Conservation (phyloP, 768 basidiomycete genomes). For the Scleroderma citrinum region DNA sequence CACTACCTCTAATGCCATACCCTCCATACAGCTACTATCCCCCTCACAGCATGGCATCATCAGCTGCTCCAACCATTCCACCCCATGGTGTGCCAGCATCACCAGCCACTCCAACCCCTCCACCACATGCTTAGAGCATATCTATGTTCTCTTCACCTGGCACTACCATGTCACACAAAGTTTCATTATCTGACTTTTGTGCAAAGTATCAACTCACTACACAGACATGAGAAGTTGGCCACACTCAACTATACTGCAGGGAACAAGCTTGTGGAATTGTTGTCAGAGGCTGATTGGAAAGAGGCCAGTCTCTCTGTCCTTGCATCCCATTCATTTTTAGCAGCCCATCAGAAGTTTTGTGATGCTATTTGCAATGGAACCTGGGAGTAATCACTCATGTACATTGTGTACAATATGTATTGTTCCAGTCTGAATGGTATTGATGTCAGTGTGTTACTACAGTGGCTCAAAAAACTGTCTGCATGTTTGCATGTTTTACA, state of each 20-base stretch:
- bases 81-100: too few relatives aligned
- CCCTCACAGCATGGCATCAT: background rate
- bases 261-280: background rate
- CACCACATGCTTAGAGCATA: background rate
- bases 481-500: too few relatives aligned
- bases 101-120: background rate
- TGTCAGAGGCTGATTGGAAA: constrained; percentile 1
- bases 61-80: background rate
- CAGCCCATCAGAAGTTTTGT: constrained; percentile 1
- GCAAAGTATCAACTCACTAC: background rate
- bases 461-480: too few relatives aligned
- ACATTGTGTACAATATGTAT: too few relatives aligned
- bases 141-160: background rate
- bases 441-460: too few relatives aligned
- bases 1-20: background rate
- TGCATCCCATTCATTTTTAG: background rate
- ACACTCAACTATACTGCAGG: background rate
- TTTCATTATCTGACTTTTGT: background rate
- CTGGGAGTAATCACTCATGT: background rate
- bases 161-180: background rate
- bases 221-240: background rate
- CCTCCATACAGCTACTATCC: background rate
- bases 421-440: too few relatives aligned
- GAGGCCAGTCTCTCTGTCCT: background rate
- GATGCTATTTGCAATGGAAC: background rate